Percentiles rank a stretch among this genome's conserved stretches.
Evolutionary conservation across 345 rosid species (phyloP).

Genomic region (Eucalyptus erythrocorys): DNA sequence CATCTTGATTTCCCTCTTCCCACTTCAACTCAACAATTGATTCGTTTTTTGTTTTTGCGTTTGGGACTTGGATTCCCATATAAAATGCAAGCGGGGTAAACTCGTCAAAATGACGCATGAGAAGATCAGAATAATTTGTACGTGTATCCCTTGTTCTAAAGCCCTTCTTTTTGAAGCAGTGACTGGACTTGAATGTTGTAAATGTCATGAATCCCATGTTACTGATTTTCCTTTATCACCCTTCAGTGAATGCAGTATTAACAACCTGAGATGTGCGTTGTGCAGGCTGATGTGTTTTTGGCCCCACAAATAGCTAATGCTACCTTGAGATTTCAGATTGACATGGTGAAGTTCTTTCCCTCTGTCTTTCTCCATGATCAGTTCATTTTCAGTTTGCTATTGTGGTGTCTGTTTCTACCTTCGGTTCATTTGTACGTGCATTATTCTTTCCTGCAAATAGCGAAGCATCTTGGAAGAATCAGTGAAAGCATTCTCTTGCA

Average conservation of each 20-base stretch:
- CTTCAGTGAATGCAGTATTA: background rate
- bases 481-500: background rate
- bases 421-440: background rate
- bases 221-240: background rate
- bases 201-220: background rate
- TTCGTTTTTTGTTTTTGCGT: background rate
- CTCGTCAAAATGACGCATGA: background rate
- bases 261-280: background rate
- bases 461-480: background rate
- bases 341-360: conserved; percentile 18
- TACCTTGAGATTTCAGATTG: conserved; percentile 15
- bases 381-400: background rate
- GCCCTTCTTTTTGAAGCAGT: background rate
- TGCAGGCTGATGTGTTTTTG: conserved; percentile 51
- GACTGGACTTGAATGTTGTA: background rate
- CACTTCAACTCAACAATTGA: background rate
- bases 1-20: background rate
- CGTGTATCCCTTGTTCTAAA: background rate
- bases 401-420: background rate
- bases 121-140: background rate
- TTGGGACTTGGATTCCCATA: background rate
- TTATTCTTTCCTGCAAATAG: background rate
- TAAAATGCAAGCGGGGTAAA: background rate
- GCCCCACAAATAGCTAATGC: conserved; percentile 46
- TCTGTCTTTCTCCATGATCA: background rate